A percentile compares a stretch with the other conserved stretches of the same genome.
Evolutionary conservation across 495 filamentous ascomycete species (phyloP).

Genomic region (Penicillium maclennaniae): DNA sequence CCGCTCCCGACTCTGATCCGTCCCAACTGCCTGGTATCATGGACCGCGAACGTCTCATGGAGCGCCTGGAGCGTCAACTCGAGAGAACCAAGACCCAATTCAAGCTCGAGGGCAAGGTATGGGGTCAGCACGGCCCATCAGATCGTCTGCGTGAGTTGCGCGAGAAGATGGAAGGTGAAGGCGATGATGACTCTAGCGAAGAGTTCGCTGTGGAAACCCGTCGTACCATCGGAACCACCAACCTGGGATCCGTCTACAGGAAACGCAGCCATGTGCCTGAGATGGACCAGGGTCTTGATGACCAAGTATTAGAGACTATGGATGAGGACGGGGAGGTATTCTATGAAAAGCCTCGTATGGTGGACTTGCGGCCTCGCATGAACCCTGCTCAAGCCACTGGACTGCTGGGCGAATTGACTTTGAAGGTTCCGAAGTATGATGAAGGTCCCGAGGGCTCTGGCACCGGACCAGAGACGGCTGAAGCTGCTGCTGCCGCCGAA

Average conservation of each 20-base stretch:
- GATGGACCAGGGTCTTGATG: slow-evolving; percentile 39
- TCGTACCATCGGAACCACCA: slow-evolving; percentile 48
- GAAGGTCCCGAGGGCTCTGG: slow-evolving; percentile 60
- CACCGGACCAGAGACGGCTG: slow-evolving; percentile 44
- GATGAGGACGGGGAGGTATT: slow-evolving; percentile 46
- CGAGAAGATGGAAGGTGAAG: slow-evolving; percentile 83
- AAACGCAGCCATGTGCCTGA: slow-evolving; percentile 53
- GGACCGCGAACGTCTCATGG: slow-evolving; percentile 87
- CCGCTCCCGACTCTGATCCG: slow-evolving; percentile 52
- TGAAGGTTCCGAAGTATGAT: slow-evolving; percentile 71
- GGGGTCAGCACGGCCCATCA: slow-evolving; percentile 83
- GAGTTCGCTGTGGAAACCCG: slow-evolving; percentile 51
- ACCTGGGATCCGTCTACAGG: slow-evolving; percentile 63
- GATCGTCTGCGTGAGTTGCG: slow-evolving; percentile 88
- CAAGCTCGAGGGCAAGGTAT: slow-evolving; percentile 92
- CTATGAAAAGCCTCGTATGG: slow-evolving; percentile 63
- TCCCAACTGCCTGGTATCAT: slow-evolving; percentile 87
- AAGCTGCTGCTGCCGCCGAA: slow-evolving; percentile 17
- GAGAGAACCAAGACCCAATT: slow-evolving; percentile 97
- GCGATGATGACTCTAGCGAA: slow-evolving; percentile 40
- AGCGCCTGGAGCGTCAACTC: slow-evolving; percentile 86
- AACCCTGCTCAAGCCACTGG: slow-evolving; percentile 68
- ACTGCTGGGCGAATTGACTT: slow-evolving; percentile 75
- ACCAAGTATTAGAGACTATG: slow-evolving; percentile 29
- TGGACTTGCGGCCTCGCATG: slow-evolving; percentile 70